Evolutionary conservation across 176 grass and related monocot species (phyloP).

Genomic region (Oryza brachyantha): DNA sequence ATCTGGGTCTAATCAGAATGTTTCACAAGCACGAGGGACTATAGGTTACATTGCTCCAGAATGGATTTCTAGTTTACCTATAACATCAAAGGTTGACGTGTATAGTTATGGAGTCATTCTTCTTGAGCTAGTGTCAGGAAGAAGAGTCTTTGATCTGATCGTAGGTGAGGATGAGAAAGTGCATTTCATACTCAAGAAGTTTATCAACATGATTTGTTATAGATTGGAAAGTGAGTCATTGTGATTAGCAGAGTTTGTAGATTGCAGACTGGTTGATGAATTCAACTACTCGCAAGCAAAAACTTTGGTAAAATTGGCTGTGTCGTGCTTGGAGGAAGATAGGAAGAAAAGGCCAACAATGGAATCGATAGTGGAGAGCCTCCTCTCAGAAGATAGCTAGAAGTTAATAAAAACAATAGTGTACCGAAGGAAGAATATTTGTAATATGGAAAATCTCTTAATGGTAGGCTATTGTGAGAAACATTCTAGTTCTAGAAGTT

Average conservation of each 20-base stretch:
- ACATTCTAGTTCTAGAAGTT: too few species aligned
- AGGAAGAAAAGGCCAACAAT: slow-evolving; percentile 42
- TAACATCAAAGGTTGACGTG: slow-evolving; percentile 40
- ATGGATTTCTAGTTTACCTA: slow-evolving; percentile 37
- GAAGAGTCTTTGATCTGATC: slow-evolving; percentile 23
- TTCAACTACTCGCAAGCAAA: slow-evolving; percentile 23
- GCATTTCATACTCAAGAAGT: slow-evolving; percentile 31
- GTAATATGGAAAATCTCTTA: background rate
- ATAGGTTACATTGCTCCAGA: slow-evolving; percentile 50
- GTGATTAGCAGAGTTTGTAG: slow-evolving; percentile 42
- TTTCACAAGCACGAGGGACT: slow-evolving; percentile 23
- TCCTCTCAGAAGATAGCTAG: slow-evolving; percentile 25
- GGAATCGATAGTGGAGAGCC: slow-evolving; percentile 44
- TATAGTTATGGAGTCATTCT: slow-evolving; percentile 45
- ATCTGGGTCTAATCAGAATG: slow-evolving; percentile 1
- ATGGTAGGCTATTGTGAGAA: too few species aligned
- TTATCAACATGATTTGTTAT: slow-evolving; percentile 26
- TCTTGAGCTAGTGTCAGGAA: slow-evolving; percentile 41
- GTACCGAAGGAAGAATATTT: background rate
- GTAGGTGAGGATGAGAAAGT: slow-evolving; percentile 13
- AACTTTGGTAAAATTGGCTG: slow-evolving; percentile 29
- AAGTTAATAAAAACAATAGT: background rate
- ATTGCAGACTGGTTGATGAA: slow-evolving; percentile 31
- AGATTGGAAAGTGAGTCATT: slow-evolving; percentile 12
- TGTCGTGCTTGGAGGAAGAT: slow-evolving; percentile 49